Percentiles rank a stretch among this genome's conserved stretches.
Evolutionary conservation across 1,139 yeast genomes (phyloP).

Genomic region (Blastobotrys proliferans): DNA sequence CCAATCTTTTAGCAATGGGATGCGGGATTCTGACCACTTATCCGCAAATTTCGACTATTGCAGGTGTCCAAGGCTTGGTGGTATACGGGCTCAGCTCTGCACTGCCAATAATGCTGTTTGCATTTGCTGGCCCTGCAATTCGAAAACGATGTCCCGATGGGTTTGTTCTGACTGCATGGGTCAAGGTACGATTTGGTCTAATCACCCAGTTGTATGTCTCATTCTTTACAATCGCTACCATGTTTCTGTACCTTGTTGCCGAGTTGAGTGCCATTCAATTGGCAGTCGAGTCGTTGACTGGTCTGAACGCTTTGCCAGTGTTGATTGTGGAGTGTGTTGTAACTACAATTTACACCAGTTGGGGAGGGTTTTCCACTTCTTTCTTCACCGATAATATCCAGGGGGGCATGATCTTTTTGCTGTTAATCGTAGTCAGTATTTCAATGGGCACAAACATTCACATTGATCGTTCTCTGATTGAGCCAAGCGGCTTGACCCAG

Average conservation of each 20-base stretch:
- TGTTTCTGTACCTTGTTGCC: conserved; percentile 84
- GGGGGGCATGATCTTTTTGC: conserved; percentile 65
- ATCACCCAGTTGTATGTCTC: conserved; percentile 71
- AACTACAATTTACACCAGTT: conserved; percentile 78
- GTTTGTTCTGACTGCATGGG: conserved; percentile 94
- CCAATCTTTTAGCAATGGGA: conserved; percentile 66
- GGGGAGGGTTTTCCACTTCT: conserved; percentile 89
- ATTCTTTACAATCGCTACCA: conserved; percentile 76
- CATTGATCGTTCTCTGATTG: conserved; percentile 60
- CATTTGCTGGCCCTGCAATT: conserved; percentile 75
- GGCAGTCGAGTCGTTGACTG: conserved; percentile 75
- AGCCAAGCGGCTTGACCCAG: conserved; percentile 60
- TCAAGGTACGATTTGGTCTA: conserved; percentile 70
- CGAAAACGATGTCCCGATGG: conserved; percentile 83
- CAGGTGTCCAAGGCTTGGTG: conserved; percentile 83
- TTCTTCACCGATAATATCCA: conserved; percentile 86
- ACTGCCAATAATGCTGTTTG: conserved; percentile 77
- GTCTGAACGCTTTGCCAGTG: conserved; percentile 73
- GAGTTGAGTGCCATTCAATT: conserved; percentile 77
- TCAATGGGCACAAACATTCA: conserved; percentile 78
- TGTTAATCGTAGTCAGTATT: conserved; percentile 66
- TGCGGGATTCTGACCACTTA: conserved; percentile 85
- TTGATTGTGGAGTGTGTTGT: conserved; percentile 84
- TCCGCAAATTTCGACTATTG: conserved; percentile 77
- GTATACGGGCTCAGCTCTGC: conserved; percentile 83